Conservation (phyloP, 495 filamentous ascomycete species). For the Aspergillus bridgeri region DNA sequence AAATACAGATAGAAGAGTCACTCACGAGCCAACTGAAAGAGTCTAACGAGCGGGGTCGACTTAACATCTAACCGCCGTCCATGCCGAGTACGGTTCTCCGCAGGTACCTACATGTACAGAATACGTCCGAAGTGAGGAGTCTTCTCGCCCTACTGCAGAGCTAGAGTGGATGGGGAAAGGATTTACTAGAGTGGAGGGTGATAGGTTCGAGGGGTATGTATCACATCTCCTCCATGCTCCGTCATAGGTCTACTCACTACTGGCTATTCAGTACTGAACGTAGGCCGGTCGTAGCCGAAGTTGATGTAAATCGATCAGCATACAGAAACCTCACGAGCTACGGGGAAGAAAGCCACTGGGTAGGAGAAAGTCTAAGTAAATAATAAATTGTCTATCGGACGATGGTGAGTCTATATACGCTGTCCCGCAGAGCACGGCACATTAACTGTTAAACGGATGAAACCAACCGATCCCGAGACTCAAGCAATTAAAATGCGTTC, state of each 20-base stretch:
- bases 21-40: too few species aligned
- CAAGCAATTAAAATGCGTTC: conserved; percentile 15
- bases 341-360: too few species aligned
- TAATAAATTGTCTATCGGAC: conserved; percentile 14
- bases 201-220: too few species aligned
- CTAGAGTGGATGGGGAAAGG: neutral
- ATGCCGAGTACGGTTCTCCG: too few species aligned
- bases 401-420: conserved; percentile 14
- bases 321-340: too few species aligned
- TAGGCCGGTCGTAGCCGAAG: neutral
- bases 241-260: too few species aligned
- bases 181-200: neutral
- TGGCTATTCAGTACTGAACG: too few species aligned
- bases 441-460: conserved; percentile 15
- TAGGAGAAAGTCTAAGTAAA: neutral
- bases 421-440: neutral
- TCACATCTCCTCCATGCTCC: too few species aligned
- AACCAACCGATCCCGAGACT: conserved; percentile 13
- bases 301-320: neutral
- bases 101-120: too few species aligned
- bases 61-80: too few species aligned
- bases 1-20: too few species aligned
- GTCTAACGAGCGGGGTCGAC: too few species aligned
- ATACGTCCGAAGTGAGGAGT: neutral
- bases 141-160: neutral